A percentile compares a stretch with the other conserved stretches of the same genome.
phyloP scores from a whole-genome alignment of 2,329 filamentous ascomycete species.

The Cladosporium phlei region DNA sequence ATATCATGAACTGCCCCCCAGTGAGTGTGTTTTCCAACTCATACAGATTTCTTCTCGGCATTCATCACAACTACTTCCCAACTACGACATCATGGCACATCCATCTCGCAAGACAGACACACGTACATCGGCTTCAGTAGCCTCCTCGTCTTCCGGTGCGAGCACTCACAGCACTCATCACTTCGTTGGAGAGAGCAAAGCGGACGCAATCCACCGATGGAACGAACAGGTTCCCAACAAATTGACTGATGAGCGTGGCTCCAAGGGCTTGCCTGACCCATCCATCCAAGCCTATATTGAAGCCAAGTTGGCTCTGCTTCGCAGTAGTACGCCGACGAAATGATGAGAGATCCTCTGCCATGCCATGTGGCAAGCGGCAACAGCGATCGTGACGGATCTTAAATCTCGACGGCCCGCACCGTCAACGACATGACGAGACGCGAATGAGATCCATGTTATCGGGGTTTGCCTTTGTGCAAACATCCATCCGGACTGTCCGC shows the following conservation, averaged over 20 bases:
- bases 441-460: too few relatives aligned
- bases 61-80: too few relatives aligned
- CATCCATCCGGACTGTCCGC: not conserved
- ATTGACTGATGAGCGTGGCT: constrained; percentile 1
- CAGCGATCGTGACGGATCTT: too few relatives aligned
- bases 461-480: not conserved
- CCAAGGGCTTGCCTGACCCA: constrained; percentile 20
- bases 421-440: not conserved
- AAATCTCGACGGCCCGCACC: too few relatives aligned
- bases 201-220: constrained; percentile 27
- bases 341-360: not conserved
- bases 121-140: not conserved
- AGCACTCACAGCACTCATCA: constrained; percentile 13
- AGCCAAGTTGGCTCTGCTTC: constrained; percentile 33
- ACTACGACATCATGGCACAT: constrained; percentile 6
- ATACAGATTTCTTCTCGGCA: too few relatives aligned
- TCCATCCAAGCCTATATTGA: constrained; percentile 33
- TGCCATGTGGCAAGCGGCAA: not conserved
- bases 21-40: too few relatives aligned
- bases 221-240: constrained; percentile 22
- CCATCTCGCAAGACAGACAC: not conserved
- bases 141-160: not conserved
- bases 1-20: constrained; percentile 5
- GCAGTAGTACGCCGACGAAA: constrained; percentile 18
- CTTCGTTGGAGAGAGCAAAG: constrained; percentile 22